A percentile compares a stretch with the other conserved stretches of the same genome.
Conservation (phyloP, 2,329 filamentous ascomycete species). For the Alternaria brassicicola region DNA sequence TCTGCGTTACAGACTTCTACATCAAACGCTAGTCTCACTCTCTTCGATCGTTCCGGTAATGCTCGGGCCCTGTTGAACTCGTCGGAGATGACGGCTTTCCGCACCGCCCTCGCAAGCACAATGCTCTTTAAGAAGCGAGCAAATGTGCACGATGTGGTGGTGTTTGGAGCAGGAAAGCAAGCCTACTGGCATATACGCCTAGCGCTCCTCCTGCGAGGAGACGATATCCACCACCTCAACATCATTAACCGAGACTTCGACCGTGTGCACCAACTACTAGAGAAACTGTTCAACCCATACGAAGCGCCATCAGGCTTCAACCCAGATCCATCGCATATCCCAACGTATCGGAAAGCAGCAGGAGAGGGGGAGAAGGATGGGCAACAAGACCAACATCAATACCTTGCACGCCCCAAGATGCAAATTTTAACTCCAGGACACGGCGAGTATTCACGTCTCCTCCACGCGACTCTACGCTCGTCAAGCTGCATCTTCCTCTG, state of each 20-base stretch:
- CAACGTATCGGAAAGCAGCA: constrained; percentile 17
- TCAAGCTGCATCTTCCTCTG: constrained; percentile 89
- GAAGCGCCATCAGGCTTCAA: constrained; percentile 34
- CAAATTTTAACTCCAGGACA: constrained; percentile 72
- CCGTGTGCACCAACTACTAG: constrained; percentile 59
- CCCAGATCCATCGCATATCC: constrained; percentile 15
- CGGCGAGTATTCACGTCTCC: constrained; percentile 68
- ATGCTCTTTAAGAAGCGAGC: constrained; percentile 68
- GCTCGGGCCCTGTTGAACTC: constrained; percentile 70
- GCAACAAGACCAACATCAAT: constrained; percentile 9
- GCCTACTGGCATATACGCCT: constrained; percentile 94
- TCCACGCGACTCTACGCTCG: constrained; percentile 72
- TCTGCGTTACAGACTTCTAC: constrained; percentile 13
- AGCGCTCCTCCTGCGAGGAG: constrained; percentile 72
- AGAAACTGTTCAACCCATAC: constrained; percentile 60
- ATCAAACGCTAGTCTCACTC: constrained; percentile 61
- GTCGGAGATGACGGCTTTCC: constrained; percentile 71
- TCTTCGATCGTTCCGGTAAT: constrained; percentile 63
- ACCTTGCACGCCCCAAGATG: constrained; percentile 61
- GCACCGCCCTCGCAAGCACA: constrained; percentile 68
- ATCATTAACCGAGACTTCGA: constrained; percentile 80
- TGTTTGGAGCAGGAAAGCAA: constrained; percentile 88
- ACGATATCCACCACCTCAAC: constrained; percentile 77
- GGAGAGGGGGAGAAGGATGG: too few relatives aligned
- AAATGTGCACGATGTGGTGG: constrained; percentile 74